phyloP scores from a whole-genome alignment of 768 basidiomycete genomes.

The Lactarius akahatsu region DNA sequence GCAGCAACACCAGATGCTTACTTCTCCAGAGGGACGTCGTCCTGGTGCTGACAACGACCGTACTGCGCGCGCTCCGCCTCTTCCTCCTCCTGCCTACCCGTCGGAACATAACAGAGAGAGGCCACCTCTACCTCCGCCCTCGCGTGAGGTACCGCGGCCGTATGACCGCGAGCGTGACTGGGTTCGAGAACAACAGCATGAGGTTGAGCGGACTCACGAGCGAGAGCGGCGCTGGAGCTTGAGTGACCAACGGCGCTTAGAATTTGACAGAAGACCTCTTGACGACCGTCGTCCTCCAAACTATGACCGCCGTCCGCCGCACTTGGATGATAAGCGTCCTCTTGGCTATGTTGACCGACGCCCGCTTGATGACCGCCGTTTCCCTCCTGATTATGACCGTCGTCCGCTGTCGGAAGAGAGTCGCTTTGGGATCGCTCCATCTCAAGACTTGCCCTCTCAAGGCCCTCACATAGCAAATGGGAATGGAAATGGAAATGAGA shows the following conservation, averaged over 20 bases:
- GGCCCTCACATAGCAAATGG: slow-evolving; percentile 11
- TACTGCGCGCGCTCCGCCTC: slow-evolving; percentile 23
- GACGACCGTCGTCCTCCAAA: slow-evolving; percentile 38
- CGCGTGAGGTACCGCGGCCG: slow-evolving; percentile 34
- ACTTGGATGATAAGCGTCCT: slow-evolving; percentile 30
- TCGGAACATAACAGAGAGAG: slow-evolving; percentile 29
- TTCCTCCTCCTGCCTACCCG: slow-evolving; percentile 31
- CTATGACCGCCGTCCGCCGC: slow-evolving; percentile 23
- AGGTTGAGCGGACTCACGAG: slow-evolving; percentile 24
- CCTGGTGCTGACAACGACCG: slow-evolving; percentile 26
- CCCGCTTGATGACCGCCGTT: slow-evolving; percentile 11
- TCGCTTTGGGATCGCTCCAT: slow-evolving; percentile 26
- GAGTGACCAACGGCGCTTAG: slow-evolving; percentile 36
- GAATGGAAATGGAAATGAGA: slow-evolving; percentile 20
- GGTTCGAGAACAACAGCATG: slow-evolving; percentile 40
- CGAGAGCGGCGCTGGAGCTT: slow-evolving; percentile 41
- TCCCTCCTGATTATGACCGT: slow-evolving; percentile 26
- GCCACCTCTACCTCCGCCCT: slow-evolving; percentile 28
- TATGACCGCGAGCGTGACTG: slow-evolving; percentile 37
- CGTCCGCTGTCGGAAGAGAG: slow-evolving; percentile 20
- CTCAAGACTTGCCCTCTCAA: slow-evolving; percentile 6
- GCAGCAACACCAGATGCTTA: slow-evolving; percentile 1
- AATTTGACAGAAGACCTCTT: slow-evolving; percentile 43
- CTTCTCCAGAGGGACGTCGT: slow-evolving; percentile 20
- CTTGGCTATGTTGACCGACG: slow-evolving; percentile 22